phyloP scores from a whole-genome alignment of 352 stramenopile species.

The Pythium sukuiense region DNA sequence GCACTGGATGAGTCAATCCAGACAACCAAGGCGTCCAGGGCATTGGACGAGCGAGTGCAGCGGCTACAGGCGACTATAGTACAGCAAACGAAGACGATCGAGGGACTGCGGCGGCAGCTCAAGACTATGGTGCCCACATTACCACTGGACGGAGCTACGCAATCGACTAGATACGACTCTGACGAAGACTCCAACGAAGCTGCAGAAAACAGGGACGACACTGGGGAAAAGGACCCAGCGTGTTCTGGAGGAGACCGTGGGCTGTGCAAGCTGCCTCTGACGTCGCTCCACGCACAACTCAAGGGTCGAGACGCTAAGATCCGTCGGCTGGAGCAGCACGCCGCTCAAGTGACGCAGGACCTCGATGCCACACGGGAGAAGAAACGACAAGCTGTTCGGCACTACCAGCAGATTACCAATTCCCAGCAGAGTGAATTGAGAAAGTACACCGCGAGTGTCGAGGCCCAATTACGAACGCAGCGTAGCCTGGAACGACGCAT shows the following conservation, averaged over 20 bases:
- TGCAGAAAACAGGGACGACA: neutral
- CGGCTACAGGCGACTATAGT: conserved; percentile 40
- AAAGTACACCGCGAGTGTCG: too few species aligned
- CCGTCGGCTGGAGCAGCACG: conserved; percentile 30
- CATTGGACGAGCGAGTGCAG: conserved; percentile 7
- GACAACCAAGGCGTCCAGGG: neutral
- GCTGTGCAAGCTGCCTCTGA: conserved; percentile 34
- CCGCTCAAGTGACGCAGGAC: conserved; percentile 33
- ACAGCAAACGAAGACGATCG: conserved; percentile 39
- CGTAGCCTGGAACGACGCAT: neutral
- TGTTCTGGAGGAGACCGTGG: conserved; percentile 7
- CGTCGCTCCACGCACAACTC: conserved; percentile 42
- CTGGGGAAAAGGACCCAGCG: neutral
- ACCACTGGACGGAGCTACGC: neutral
- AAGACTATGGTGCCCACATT: conserved; percentile 19
- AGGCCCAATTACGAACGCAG: too few species aligned
- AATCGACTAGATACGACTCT: neutral
- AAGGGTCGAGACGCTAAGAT: conserved; percentile 38
- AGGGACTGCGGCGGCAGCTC: conserved; percentile 26
- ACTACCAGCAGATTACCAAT: too few species aligned
- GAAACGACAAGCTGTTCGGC: conserved; percentile 6
- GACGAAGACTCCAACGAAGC: conserved; percentile 13
- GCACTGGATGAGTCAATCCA: neutral
- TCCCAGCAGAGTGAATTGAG: too few species aligned
- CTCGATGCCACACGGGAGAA: conserved; percentile 25